phyloP scores from a whole-genome alignment of 768 basidiomycete genomes.

The Mycena belliarum region DNA sequence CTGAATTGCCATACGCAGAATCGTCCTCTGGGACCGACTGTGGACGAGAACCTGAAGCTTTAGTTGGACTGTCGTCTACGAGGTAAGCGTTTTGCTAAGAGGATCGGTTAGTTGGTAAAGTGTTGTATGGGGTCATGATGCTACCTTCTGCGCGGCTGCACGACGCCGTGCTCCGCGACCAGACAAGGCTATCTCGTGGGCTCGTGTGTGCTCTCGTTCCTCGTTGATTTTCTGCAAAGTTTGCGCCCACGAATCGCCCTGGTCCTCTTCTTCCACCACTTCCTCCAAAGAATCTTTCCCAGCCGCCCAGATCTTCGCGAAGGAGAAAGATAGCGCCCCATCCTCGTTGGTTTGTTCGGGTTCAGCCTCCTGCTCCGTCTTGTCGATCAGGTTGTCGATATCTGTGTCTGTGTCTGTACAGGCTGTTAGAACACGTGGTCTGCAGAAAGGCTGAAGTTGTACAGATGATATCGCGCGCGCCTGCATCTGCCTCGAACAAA shows the following conservation, averaged over 20 bases:
- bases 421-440: neutral
- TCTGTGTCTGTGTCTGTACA: conserved; percentile 73
- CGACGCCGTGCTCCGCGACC: conserved; percentile 77
- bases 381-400: conserved; percentile 84
- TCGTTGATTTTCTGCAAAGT: conserved; percentile 57
- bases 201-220: conserved; percentile 43
- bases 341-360: conserved; percentile 50
- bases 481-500: conserved; percentile 70
- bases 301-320: conserved; percentile 91
- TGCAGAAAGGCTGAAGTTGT: conserved; percentile 20
- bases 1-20: conserved; percentile 18
- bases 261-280: conserved; percentile 56
- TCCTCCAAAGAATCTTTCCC: conserved; percentile 74
- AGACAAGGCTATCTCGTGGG: conserved; percentile 51
- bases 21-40: conserved; percentile 7
- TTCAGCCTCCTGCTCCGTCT: conserved; percentile 74
- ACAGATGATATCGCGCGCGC: conserved; percentile 71
- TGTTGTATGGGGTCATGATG: neutral
- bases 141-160: conserved; percentile 56
- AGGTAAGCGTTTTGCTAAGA: conserved; percentile 17
- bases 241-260: conserved; percentile 81
- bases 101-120: neutral
- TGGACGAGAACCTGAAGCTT: conserved; percentile 10
- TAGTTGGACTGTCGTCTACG: conserved; percentile 17
- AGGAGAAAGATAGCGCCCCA: conserved; percentile 68